phyloP scores from a whole-genome alignment of 345 rosid genomes.

The Populus euphratica region DNA sequence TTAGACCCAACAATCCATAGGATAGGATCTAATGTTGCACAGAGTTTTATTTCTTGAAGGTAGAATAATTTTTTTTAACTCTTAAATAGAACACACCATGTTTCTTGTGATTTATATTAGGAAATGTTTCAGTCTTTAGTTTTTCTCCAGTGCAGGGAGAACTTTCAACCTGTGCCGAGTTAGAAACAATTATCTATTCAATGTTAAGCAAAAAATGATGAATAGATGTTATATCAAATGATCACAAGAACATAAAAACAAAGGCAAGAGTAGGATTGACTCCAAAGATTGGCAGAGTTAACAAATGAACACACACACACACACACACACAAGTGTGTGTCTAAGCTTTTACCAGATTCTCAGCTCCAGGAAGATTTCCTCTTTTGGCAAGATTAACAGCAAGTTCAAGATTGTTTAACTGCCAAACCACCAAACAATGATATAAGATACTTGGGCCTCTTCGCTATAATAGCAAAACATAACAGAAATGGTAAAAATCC shows the following conservation, averaged over 20 bases:
- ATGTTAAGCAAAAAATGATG: neutral
- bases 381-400: conserved; percentile 96
- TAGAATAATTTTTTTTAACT: neutral
- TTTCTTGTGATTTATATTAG: neutral
- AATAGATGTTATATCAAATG: neutral
- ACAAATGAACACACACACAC: neutral
- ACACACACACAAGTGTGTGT: neutral
- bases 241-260: neutral
- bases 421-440: conserved; percentile 11
- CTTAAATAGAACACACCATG: neutral
- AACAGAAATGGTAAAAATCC: neutral
- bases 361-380: conserved; percentile 99
- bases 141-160: neutral
- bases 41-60: neutral
- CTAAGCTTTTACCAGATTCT: conserved; percentile 58
- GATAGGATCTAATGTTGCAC: neutral
- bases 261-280: neutral
- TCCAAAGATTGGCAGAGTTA: neutral
- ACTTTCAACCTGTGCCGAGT: neutral
- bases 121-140: neutral
- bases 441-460: neutral
- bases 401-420: conserved; percentile 93
- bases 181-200: neutral
- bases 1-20: neutral
- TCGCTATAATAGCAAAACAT: neutral